Evolutionary conservation across 306 rosid species (phyloP).

Genomic region (Mucuna pruriens): DNA sequence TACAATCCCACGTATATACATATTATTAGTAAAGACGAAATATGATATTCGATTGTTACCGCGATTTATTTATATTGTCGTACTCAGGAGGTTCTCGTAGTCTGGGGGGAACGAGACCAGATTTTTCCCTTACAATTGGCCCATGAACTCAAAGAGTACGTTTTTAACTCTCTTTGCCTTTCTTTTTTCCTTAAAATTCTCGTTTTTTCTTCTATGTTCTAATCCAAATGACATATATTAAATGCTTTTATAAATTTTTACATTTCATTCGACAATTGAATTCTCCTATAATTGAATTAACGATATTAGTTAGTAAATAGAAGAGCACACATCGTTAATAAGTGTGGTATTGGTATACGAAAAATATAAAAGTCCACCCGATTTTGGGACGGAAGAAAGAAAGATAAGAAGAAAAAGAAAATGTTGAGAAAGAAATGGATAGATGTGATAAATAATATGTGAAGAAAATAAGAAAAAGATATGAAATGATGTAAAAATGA

Average conservation of each 20-base stretch:
- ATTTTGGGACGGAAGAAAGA: too few species aligned
- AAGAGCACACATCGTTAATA: neutral
- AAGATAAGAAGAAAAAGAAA: too few species aligned
- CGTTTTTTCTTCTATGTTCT: neutral
- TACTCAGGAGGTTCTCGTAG: constrained; percentile 68
- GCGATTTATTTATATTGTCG: neutral
- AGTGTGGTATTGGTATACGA: too few species aligned
- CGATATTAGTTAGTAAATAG: neutral
- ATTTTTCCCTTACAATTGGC: constrained; percentile 78
- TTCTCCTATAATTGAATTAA: neutral
- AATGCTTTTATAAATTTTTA: neutral
- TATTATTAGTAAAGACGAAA: constrained; percentile 11
- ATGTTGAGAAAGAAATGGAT: too few species aligned
- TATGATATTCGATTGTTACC: neutral
- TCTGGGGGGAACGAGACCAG: constrained; percentile 87
- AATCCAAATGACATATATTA: neutral
- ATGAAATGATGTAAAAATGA: too few species aligned
- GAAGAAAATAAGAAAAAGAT: too few species aligned
- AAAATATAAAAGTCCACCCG: too few species aligned
- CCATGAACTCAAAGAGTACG: constrained; percentile 68
- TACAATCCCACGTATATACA: neutral
- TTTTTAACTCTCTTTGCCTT: neutral
- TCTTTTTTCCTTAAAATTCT: neutral
- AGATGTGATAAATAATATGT: too few species aligned
- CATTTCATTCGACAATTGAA: neutral